Base-by-base conservation (phyloP, 371 early-diverging fungal species). In the Circinella minor region DNA sequence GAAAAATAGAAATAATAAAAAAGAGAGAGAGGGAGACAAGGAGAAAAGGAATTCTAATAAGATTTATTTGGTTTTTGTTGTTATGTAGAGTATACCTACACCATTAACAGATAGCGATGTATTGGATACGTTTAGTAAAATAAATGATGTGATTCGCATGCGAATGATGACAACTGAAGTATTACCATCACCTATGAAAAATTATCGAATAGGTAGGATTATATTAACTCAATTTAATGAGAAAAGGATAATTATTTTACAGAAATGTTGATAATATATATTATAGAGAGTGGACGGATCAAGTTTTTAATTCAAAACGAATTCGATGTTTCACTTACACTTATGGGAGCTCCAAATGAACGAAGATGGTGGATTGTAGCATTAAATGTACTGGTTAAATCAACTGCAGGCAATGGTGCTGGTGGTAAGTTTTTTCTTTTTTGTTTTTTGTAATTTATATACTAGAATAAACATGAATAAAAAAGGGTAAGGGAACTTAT, bases 71-170 rank as follows among this genome's bases (percentile, higher is more conserved):
- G 3, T 6, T 9, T 6, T 43, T 11, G 43, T 43, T 51, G n/a
- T 51, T 51, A 51, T 51, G 51, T 51, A 57, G 57, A 57, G 57
- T 34, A 57, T 57, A 18, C 88, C 89, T 5, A 75, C 80, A 6
- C 80, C 78, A 38, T 81, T 92, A 36, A 84, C 81, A 13, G 83
- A 82, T 59, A 69, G 72, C 47, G 86, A 92, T 75, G 85, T 89
- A 4, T 71, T 85, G 8, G 77, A 86, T 11, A 84, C 89, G 0
- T 80, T 91, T 66, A 74, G 77, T 5, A 84, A 85, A 46, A 82
- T 93, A 71, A 86, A 92, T 67, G 92, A 90, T 69, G 85, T 89
- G 13, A 92, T 93, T 60, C 81, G 93, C 11, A 78, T 86, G 71
- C 82, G 93, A 13, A 78, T 93, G 47, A 69, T 92, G 55, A 86